Evolutionary conservation across 179 eudicot genomes (phyloP).

Genomic region (Spinacia oleracea): DNA sequence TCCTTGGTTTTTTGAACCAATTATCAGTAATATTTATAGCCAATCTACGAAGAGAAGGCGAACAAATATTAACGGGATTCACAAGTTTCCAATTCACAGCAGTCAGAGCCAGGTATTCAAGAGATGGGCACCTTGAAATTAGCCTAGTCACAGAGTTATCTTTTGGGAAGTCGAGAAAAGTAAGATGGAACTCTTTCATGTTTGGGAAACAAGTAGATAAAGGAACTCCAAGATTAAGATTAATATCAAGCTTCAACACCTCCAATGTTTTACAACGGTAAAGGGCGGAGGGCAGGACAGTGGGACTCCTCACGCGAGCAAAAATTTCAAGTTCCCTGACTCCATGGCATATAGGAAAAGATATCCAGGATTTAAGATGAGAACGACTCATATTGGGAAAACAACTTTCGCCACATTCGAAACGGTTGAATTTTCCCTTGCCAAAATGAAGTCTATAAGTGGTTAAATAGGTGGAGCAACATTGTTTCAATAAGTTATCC

Average conservation of each 20-base stretch:
- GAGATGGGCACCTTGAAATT: too few species aligned
- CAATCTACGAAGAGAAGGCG: too few species aligned
- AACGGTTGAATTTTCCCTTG: not conserved
- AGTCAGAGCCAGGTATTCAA: too few species aligned
- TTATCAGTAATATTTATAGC: too few species aligned
- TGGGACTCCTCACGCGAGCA: conserved; percentile 1
- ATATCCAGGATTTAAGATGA: not conserved
- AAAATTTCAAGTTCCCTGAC: conserved; percentile 9
- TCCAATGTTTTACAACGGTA: conserved; percentile 1
- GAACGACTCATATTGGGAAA: not conserved
- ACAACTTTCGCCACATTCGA: too few species aligned
- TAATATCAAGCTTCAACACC: conserved; percentile 5
- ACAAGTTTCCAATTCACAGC: too few species aligned
- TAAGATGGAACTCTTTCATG: too few species aligned
- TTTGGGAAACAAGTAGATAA: too few species aligned
- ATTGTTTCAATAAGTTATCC: not conserved
- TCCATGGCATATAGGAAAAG: not conserved
- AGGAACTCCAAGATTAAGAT: conserved; percentile 13
- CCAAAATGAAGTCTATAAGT: not conserved
- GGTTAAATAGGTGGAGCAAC: not conserved
- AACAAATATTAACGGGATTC: too few species aligned
- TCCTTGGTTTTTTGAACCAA: too few species aligned
- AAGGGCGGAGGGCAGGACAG: not conserved
- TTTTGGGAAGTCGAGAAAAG: too few species aligned
- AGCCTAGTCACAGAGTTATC: too few species aligned